Percentiles rank a stretch among this genome's conserved stretches.
Evolutionary conservation across 2,329 filamentous ascomycete genomes (phyloP).

Genomic region (Colletotrichum acutatum): DNA sequence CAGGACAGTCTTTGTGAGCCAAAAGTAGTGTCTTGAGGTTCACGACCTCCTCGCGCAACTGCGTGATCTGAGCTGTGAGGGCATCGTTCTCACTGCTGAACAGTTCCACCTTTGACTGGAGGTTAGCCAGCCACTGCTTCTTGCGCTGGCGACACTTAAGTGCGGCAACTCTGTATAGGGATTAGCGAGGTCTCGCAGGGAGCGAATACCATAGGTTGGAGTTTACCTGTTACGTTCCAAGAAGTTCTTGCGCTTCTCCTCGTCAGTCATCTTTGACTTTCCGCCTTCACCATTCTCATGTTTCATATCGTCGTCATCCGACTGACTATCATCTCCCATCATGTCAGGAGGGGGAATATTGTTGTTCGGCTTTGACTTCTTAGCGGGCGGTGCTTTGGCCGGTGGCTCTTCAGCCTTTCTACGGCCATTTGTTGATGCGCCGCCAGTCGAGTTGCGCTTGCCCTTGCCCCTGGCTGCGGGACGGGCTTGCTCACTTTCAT

Average conservation of each 20-base stretch:
- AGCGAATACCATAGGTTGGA: neutral
- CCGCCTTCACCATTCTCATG: conserved; percentile 62
- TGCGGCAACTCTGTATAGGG: conserved; percentile 79
- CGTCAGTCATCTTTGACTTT: conserved; percentile 91
- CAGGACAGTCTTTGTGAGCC: conserved; percentile 95
- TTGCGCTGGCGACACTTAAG: conserved; percentile 97
- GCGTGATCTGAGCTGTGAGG: conserved; percentile 83
- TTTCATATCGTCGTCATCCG: conserved; percentile 62
- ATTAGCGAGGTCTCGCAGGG: conserved; percentile 38
- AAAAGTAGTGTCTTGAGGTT: conserved; percentile 92
- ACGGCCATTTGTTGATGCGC: conserved; percentile 68
- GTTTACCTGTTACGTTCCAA: conserved; percentile 92
- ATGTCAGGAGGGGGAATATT: conserved; percentile 43
- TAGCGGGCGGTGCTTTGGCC: conserved; percentile 71
- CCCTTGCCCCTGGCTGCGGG: conserved; percentile 73
- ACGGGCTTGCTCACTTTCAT: conserved; percentile 77
- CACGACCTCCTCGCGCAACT: conserved; percentile 91
- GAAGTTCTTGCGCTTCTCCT: conserved; percentile 99
- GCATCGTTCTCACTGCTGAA: conserved; percentile 93
- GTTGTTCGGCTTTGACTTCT: conserved; percentile 76
- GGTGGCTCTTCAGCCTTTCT: conserved; percentile 80
- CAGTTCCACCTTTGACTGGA: conserved; percentile 94
- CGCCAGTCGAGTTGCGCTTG: conserved; percentile 69
- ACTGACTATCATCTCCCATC: conserved; percentile 41
- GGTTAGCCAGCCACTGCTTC: conserved; percentile 97